Percentiles rank a stretch among this genome's conserved stretches.
phyloP scores from a whole-genome alignment of 805 yeast genomes.

The Hanseniaspora occidentalis region DNA sequence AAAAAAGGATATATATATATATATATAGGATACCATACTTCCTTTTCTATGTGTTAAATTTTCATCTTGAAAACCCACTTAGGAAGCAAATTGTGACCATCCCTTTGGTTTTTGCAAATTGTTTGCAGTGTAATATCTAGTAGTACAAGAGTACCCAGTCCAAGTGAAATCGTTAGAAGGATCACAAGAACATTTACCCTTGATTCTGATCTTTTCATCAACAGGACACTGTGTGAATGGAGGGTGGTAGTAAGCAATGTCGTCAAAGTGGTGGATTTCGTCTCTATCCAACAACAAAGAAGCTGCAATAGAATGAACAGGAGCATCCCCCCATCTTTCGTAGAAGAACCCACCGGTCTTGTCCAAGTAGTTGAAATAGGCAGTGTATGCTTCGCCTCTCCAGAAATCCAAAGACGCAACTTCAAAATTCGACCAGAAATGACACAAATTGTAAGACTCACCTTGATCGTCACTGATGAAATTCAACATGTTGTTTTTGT shows the following conservation, averaged over 20 bases:
- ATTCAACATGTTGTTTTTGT: constrained; percentile 50
- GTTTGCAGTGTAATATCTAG: constrained; percentile 44
- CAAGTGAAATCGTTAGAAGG: constrained; percentile 65
- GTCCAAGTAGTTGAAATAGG: constrained; percentile 66
- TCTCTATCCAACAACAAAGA: constrained; percentile 60
- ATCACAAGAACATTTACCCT: constrained; percentile 59
- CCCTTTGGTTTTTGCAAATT: constrained; percentile 50
- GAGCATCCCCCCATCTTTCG: constrained; percentile 94
- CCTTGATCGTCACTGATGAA: constrained; percentile 68
- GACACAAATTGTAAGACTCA: constrained; percentile 63
- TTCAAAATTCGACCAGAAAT: constrained; percentile 88
- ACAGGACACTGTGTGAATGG: constrained; percentile 76
- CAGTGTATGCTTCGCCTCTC: constrained; percentile 57
- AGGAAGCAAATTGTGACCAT: constrained; percentile 33
- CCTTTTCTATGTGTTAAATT: not conserved
- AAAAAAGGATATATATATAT: not conserved
- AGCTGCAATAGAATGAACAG: constrained; percentile 82
- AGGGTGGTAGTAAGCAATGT: constrained; percentile 73
- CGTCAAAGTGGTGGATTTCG: constrained; percentile 69
- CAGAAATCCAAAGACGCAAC: constrained; percentile 63
- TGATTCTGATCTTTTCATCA: constrained; percentile 43
- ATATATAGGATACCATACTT: not conserved
- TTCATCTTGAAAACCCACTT: constrained; percentile 27
- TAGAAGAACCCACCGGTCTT: constrained; percentile 84
- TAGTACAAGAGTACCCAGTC: constrained; percentile 61